Evolutionary conservation across 305 asterid species (phyloP).

Genomic region (Solanum hybrid): DNA sequence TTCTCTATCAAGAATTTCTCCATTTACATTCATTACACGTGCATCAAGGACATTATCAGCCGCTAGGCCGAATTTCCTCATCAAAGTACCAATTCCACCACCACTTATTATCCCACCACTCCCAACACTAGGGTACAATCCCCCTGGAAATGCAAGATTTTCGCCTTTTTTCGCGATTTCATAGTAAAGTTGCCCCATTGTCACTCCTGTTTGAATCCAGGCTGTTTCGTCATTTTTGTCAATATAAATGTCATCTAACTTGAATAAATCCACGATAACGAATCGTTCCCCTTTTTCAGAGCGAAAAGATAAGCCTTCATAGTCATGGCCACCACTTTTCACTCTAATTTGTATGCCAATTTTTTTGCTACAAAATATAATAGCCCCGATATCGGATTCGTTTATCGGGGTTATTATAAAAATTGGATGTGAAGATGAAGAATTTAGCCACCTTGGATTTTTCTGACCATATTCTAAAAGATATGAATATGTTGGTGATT

Average conservation of each 20-base stretch:
- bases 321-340: conserved; percentile 47
- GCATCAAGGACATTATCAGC: conserved; percentile 38
- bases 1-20: conserved; percentile 20
- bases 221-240: conserved; percentile 12
- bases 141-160: conserved; percentile 36
- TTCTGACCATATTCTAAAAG: conserved; percentile 13
- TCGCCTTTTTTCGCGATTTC: conserved; percentile 20
- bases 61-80: conserved; percentile 35
- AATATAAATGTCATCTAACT: conserved; percentile 9
- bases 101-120: conserved; percentile 39
- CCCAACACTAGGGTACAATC: conserved; percentile 27
- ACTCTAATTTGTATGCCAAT: conserved; percentile 20
- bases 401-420: conserved; percentile 15
- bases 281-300: conserved; percentile 4
- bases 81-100: conserved; percentile 32
- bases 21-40: conserved; percentile 18
- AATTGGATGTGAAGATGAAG: conserved; percentile 14
- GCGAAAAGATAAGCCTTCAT: conserved; percentile 38
- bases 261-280: conserved; percentile 25
- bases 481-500: conserved; percentile 2
- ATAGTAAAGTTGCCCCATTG: conserved; percentile 31
- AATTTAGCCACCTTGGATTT: conserved; percentile 27
- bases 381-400: conserved; percentile 12
- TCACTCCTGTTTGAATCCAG: conserved; percentile 36
- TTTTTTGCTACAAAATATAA: conserved; percentile 15